phyloP scores from a whole-genome alignment of 2,329 filamentous ascomycete species.

The Talaromyces rugulosus region DNA sequence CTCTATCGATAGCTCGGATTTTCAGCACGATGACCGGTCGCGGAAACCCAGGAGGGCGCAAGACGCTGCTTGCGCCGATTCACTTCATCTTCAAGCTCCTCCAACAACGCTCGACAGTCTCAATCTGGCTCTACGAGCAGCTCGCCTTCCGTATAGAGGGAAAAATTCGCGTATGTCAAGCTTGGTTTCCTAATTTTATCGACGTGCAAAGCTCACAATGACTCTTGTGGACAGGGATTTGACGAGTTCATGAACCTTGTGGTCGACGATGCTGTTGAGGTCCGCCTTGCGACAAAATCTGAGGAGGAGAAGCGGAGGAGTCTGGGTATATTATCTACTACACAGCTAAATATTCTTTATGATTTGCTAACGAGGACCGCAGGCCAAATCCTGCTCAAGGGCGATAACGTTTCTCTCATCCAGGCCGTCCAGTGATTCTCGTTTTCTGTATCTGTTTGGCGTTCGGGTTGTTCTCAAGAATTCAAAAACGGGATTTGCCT shows the following conservation, averaged over 20 bases:
- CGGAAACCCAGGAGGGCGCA: constrained; percentile 52
- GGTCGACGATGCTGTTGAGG: constrained; percentile 90
- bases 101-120: constrained; percentile 76
- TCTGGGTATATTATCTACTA: constrained; percentile 57
- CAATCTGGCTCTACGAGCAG: constrained; percentile 97
- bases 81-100: constrained; percentile 95
- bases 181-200: constrained; percentile 2
- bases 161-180: constrained; percentile 73
- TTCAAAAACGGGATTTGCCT: constrained; percentile 16
- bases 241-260: constrained; percentile 99
- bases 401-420: constrained; percentile 82
- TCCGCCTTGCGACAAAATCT: constrained; percentile 77
- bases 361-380: constrained; percentile 14
- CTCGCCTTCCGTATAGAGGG: constrained; percentile 90
- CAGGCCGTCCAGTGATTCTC: constrained; percentile 47
- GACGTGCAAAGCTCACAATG: background rate
- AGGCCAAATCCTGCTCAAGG: constrained; percentile 84
- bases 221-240: constrained; percentile 66
- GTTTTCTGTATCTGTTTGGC: constrained; percentile 9
- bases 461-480: constrained; percentile 8
- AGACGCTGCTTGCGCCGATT: constrained; percentile 71
- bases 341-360: background rate
- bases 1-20: background rate
- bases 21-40: constrained; percentile 49
- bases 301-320: constrained; percentile 73